These are phyloP conservation scores for Clarireedia monteithiana DNA, from an alignment of 2,329 filamentous ascomycete genomes.

Conservation along the genomic window DNA sequence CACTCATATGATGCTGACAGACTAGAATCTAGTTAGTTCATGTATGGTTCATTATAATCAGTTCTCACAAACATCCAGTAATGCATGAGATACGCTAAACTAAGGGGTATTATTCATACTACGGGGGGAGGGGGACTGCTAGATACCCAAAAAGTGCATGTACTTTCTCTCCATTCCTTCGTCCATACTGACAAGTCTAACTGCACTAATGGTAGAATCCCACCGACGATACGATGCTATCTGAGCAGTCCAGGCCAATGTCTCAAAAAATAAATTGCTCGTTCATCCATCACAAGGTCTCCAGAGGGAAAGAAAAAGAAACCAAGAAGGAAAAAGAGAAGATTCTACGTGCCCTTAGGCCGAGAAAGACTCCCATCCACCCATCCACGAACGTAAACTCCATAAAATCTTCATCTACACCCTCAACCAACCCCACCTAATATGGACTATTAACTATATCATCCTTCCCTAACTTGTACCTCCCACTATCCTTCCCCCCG, in stretches of 20 bases:
- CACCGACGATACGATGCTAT: no score
- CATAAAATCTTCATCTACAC: background rate
- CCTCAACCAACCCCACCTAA: constrained; percentile 24
- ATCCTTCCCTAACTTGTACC: constrained; percentile 69
- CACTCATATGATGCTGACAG: no score
- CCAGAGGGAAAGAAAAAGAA: background rate
- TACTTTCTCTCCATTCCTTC: no score
- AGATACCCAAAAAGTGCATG: background rate
- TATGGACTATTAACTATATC: constrained; percentile 74
- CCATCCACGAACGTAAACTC: background rate
- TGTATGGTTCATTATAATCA: no score
- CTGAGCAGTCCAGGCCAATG: background rate
- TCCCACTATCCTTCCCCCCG: constrained; percentile 45
- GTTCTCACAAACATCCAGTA: no score
- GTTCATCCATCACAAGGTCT: background rate
- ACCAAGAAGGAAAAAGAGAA: background rate
- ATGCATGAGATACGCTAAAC: no score
- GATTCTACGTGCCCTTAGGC: no score
- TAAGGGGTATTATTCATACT: no score
- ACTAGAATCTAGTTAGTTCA: no score
- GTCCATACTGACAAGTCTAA: background rate
- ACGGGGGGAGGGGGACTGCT: background rate
- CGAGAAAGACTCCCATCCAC: background rate
- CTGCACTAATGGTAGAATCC: background rate
- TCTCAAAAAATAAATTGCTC: background rate